phyloP scores from a whole-genome alignment of 768 basidiomycete genomes.

The Mycena venus region DNA sequence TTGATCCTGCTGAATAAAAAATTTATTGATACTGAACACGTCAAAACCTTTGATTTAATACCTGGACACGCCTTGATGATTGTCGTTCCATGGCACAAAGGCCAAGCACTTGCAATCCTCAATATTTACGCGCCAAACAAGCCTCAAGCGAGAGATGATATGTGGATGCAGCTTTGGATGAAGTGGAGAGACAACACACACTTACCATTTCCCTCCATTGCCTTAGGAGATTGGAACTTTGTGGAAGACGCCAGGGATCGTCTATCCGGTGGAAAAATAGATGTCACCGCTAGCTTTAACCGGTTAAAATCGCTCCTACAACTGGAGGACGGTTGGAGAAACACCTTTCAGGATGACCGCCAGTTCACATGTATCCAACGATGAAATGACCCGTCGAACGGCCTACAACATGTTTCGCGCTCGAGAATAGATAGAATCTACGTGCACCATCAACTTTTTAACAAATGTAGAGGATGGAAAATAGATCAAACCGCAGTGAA shows the following conservation, averaged over 20 bases:
- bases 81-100: no score
- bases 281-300: neutral
- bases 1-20: no score
- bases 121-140: no score
- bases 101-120: no score
- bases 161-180: neutral
- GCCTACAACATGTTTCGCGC: neutral
- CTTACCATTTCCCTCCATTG: neutral
- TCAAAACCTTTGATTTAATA: no score
- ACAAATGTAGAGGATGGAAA: neutral
- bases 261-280: neutral
- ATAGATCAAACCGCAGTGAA: neutral
- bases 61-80: no score
- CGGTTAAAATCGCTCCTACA: neutral
- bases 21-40: no score
- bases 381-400: neutral
- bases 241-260: neutral
- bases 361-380: neutral
- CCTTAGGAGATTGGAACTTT: no score
- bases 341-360: neutral
- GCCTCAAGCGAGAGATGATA: neutral
- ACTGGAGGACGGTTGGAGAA: neutral
- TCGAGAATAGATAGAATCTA: neutral
- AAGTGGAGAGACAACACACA: neutral
- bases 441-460: neutral